Conservation (phyloP, 1,139 yeast genomes). For the Debaryomyces sp. region DNA sequence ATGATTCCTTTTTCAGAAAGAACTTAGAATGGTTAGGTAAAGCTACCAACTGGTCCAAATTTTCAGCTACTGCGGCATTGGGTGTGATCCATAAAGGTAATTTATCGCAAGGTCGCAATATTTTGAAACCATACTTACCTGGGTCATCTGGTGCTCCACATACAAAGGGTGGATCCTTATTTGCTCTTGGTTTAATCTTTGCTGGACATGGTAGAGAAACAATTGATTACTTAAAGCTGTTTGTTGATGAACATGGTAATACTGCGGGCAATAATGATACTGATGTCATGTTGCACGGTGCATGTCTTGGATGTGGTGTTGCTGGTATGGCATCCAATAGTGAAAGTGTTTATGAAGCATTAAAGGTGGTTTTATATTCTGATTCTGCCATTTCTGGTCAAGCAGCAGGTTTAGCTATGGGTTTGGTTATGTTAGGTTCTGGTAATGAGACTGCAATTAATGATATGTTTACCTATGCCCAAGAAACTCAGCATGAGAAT, state of each 20-base stretch:
- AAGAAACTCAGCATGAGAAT: constrained; percentile 95
- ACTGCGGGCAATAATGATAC: constrained; percentile 72
- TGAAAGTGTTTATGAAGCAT: constrained; percentile 74
- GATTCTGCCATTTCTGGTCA: constrained; percentile 96
- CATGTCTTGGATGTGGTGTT: constrained; percentile 92
- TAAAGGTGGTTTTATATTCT: constrained; percentile 81
- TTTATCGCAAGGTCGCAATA: constrained; percentile 84
- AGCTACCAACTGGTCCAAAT: constrained; percentile 98
- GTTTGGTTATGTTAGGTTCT: constrained; percentile 94
- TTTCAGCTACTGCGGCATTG: constrained; percentile 95
- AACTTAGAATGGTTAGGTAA: constrained; percentile 96
- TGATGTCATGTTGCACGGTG: constrained; percentile 93
- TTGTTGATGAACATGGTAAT: constrained; percentile 68
- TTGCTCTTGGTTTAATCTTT: constrained; percentile 89
- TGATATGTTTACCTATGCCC: constrained; percentile 90
- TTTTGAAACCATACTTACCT: constrained; percentile 90
- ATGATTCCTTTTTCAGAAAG: constrained; percentile 87
- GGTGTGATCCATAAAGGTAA: constrained; percentile 98
- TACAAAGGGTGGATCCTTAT: constrained; percentile 94
- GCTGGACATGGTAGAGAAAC: constrained; percentile 97
- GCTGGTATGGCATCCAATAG: constrained; percentile 95
- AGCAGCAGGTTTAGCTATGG: constrained; percentile 97
- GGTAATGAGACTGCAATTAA: constrained; percentile 70
- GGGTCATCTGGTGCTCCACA: constrained; percentile 80
- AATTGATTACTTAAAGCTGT: constrained; percentile 74